Percentiles rank a stretch among this genome's conserved stretches.
Evolutionary conservation across 2,329 filamentous ascomycete genomes (phyloP).

Genomic region (Penicillium frequentans): DNA sequence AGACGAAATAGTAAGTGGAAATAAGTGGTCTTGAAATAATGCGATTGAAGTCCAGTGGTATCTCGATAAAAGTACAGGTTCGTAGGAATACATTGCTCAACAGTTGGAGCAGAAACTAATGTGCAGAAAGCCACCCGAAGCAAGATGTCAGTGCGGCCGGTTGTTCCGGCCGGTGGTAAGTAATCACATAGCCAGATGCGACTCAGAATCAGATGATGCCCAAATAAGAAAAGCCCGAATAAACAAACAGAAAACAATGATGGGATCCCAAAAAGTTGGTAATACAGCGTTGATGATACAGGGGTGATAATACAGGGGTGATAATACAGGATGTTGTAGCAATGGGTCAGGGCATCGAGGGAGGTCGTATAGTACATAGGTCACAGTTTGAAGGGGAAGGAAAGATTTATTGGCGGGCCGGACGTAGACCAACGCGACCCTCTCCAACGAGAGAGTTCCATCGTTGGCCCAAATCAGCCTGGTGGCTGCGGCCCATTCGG

Average conservation of each 20-base stretch:
- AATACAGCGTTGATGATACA: background rate
- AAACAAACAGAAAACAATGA: background rate
- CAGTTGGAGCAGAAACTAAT: background rate
- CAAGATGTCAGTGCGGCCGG: background rate
- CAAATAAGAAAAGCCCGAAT: background rate
- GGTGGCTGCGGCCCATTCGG: conserved; percentile 39
- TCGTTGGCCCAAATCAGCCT: conserved; percentile 41
- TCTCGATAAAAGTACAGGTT: conserved; percentile 5
- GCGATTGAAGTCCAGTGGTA: conserved; percentile 4
- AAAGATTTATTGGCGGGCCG: conserved; percentile 23
- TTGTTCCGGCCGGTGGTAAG: background rate
- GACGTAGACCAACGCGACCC: conserved; percentile 44
- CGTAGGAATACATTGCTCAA: conserved; percentile 1
- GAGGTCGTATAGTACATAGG: conserved; percentile 14
- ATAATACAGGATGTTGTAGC: conserved; percentile 22
- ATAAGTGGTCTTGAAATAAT: background rate
- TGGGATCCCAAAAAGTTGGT: background rate
- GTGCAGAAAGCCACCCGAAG: background rate
- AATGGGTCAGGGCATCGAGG: conserved; percentile 1
- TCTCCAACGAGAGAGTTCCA: conserved; percentile 45
- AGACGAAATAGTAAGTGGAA: background rate
- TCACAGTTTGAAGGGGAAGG: background rate
- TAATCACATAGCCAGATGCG: conserved; percentile 20
- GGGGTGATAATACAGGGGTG: conserved; percentile 23
- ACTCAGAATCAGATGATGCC: conserved; percentile 2